A percentile compares a stretch with the other conserved stretches of the same genome.
Conservation (phyloP, 202 grass and related monocot species). For the Elaeis oleifera region DNA sequence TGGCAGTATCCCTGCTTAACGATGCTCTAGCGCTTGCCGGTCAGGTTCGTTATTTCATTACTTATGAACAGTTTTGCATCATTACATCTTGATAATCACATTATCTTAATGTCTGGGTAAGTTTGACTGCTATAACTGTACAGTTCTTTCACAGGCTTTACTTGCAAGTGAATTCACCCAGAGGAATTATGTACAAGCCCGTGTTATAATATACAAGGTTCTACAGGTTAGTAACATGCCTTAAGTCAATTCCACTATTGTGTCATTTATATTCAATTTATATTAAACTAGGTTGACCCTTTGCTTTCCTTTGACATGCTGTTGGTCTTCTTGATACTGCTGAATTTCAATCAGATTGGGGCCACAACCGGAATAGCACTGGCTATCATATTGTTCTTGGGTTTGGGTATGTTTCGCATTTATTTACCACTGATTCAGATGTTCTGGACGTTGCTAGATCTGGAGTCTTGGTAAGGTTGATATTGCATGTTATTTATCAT, state of each 20-base stretch:
- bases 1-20: slow-evolving; percentile 79
- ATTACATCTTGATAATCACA: too few species aligned
- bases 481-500: neutral
- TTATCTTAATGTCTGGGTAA: too few species aligned
- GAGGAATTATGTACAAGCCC: slow-evolving; percentile 66
- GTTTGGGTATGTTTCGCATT: slow-evolving; percentile 51
- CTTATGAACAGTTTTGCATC: too few species aligned
- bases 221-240: slow-evolving; percentile 47
- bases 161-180: slow-evolving; percentile 69
- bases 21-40: slow-evolving; percentile 83
- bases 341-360: slow-evolving; percentile 44
- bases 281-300: neutral
- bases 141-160: slow-evolving; percentile 40
- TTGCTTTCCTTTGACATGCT: neutral
- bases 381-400: slow-evolving; percentile 53
- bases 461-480: slow-evolving; percentile 71
- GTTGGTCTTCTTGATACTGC: neutral
- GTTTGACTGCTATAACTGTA: too few species aligned
- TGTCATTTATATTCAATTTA: too few species aligned
- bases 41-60: slow-evolving; percentile 42
- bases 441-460: slow-evolving; percentile 59
- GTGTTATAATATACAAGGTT: slow-evolving; percentile 50
- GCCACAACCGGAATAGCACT: slow-evolving; percentile 50
- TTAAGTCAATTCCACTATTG: neutral
- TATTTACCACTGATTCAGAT: slow-evolving; percentile 67